Evolutionary conservation across 495 filamentous ascomycete species (phyloP).

Genomic region (Antarctomyces pellizariae): DNA sequence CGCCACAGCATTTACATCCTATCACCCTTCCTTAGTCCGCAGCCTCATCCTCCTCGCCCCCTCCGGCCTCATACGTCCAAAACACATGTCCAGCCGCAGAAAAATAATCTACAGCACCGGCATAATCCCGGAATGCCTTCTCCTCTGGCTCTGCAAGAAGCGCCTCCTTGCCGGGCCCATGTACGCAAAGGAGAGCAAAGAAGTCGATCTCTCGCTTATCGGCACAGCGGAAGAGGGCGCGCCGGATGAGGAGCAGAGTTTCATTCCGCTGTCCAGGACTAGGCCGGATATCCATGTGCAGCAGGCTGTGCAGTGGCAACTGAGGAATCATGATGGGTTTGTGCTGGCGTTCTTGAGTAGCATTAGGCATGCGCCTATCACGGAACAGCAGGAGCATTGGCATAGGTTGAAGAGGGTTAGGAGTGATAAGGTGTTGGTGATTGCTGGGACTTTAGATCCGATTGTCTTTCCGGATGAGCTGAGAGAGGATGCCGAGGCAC

Average conservation of each 20-base stretch:
- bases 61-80: slow-evolving; percentile 40
- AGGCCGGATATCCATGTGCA: slow-evolving; percentile 18
- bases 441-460: slow-evolving; percentile 24
- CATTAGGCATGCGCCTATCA: slow-evolving; percentile 28
- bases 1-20: slow-evolving; percentile 43
- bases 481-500: slow-evolving; percentile 20
- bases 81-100: slow-evolving; percentile 34
- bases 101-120: slow-evolving; percentile 35
- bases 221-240: slow-evolving; percentile 11
- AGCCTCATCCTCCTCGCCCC: slow-evolving; percentile 54
- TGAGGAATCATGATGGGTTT: slow-evolving; percentile 29
- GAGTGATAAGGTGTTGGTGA: slow-evolving; percentile 21
- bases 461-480: slow-evolving; percentile 22
- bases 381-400: slow-evolving; percentile 29
- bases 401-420: slow-evolving; percentile 15
- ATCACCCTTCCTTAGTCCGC: slow-evolving; percentile 41
- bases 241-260: slow-evolving; percentile 5
- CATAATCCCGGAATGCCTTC: slow-evolving; percentile 31
- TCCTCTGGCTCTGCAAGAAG: slow-evolving; percentile 26
- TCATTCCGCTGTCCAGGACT: slow-evolving; percentile 13
- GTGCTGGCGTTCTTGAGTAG: slow-evolving; percentile 29
- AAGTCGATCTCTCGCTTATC: slow-evolving; percentile 3
- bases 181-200: not conserved
- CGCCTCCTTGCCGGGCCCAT: slow-evolving; percentile 20
- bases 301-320: slow-evolving; percentile 28